A percentile compares a stretch with the other conserved stretches of the same genome.
Evolutionary conservation across 2,329 filamentous ascomycete species (phyloP).

Genomic region (Paradendryphiella salina): DNA sequence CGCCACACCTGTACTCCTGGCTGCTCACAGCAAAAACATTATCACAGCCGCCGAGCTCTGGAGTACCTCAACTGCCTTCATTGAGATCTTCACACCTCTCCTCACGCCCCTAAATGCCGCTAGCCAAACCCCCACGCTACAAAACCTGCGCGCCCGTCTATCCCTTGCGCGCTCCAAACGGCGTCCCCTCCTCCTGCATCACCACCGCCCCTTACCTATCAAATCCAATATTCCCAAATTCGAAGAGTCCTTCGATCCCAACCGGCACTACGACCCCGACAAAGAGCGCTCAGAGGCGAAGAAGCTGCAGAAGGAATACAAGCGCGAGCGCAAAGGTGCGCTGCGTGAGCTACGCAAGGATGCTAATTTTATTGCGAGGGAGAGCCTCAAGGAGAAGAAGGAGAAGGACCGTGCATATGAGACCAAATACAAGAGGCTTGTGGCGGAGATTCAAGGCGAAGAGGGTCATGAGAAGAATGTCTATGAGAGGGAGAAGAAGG

Average conservation of each 20-base stretch:
- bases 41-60: conserved; percentile 72
- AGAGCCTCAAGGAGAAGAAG: conserved; percentile 90
- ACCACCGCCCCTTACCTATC: conserved; percentile 86
- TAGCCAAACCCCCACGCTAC: conserved; percentile 55
- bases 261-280: conserved; percentile 96
- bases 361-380: conserved; percentile 86
- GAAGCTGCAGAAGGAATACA: conserved; percentile 87
- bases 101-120: conserved; percentile 39
- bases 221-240: conserved; percentile 90
- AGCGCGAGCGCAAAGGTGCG: conserved; percentile 92
- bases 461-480: conserved; percentile 84
- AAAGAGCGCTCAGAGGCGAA: conserved; percentile 82
- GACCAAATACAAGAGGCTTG: conserved; percentile 88
- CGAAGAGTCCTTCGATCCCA: conserved; percentile 90
- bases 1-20: conserved; percentile 53
- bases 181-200: conserved; percentile 81
- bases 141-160: conserved; percentile 65
- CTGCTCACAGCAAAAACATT: conserved; percentile 67
- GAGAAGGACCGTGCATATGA: conserved; percentile 91
- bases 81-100: conserved; percentile 74
- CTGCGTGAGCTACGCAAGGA: conserved; percentile 95
- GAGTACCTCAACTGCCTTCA: conserved; percentile 72
- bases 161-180: conserved; percentile 66
- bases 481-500: conserved; percentile 84
- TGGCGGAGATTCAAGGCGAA: conserved; percentile 94